Conservation (phyloP, 768 basidiomycete genomes). For the Amanita phalloides region DNA sequence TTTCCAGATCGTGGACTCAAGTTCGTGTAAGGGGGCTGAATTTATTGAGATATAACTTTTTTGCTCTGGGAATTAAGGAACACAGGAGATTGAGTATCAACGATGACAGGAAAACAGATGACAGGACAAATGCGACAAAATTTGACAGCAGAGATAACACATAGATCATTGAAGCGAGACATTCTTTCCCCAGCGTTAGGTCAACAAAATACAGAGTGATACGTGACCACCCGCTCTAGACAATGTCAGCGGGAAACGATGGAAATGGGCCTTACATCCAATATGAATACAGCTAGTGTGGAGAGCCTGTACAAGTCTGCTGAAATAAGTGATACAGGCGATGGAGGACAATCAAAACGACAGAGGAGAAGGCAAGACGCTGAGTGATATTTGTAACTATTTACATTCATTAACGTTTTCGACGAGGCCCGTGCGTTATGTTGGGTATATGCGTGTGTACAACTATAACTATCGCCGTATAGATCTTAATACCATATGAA, state of each 20-base stretch:
- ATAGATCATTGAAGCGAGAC: constrained; percentile 6
- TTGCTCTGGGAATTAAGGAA: constrained; percentile 21
- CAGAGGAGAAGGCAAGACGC: constrained; percentile 1
- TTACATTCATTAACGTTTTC: not conserved
- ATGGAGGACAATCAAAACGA: constrained; percentile 10
- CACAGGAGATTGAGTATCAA: constrained; percentile 28
- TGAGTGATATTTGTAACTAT: constrained; percentile 10
- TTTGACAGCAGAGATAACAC: constrained; percentile 1
- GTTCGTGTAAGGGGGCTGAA: constrained; percentile 11
- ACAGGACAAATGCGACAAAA: constrained; percentile 7
- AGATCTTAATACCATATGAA: constrained; percentile 39
- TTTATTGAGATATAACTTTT: constrained; percentile 15
- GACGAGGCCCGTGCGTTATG: constrained; percentile 9
- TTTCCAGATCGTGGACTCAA: constrained; percentile 12
- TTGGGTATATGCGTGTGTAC: not conserved
- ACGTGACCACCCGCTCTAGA: constrained; percentile 4
- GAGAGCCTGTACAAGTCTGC: constrained; percentile 13
- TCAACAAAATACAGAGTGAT: not conserved
- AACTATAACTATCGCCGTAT: not conserved
- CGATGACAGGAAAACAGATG: constrained; percentile 18
- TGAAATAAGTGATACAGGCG: constrained; percentile 12
- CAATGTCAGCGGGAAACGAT: constrained; percentile 13
- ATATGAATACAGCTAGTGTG: constrained; percentile 10
- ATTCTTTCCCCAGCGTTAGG: constrained; percentile 4
- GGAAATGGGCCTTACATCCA: constrained; percentile 15